phyloP scores from a whole-genome alignment of 768 basidiomycete species.

The Lactarius quietus region DNA sequence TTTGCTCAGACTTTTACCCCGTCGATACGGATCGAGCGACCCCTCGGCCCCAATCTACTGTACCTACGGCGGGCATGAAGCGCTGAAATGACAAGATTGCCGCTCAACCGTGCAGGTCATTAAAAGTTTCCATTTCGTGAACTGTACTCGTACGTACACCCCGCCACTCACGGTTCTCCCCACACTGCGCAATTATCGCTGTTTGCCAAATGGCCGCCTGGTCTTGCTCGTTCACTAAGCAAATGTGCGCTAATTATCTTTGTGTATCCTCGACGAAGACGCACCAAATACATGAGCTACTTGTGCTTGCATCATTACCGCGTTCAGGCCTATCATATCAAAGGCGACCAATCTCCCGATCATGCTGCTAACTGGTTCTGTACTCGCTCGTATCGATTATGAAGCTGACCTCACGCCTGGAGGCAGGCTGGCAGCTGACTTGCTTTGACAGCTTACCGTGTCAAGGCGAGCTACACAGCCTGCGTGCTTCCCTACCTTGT shows the following conservation, averaged over 20 bases:
- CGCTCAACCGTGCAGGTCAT: not conserved
- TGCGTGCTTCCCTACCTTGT: not conserved
- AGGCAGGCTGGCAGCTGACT: not conserved
- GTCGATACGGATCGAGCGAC: constrained; percentile 15
- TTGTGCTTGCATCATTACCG: not conserved
- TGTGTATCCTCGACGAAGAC: not conserved
- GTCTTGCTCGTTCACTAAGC: not conserved
- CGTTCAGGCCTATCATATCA: not conserved
- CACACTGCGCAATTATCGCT: constrained; percentile 14
- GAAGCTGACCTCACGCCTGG: not conserved
- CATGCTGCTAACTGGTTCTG: not conserved
- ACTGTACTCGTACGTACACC: not conserved
- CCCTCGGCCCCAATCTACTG: not conserved
- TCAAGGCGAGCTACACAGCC: not conserved
- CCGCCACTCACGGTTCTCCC: not conserved
- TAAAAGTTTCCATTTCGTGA: not conserved
- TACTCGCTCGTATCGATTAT: not conserved
- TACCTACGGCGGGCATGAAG: not conserved
- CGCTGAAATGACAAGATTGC: not conserved
- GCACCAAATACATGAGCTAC: too few species aligned
- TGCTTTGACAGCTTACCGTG: not conserved
- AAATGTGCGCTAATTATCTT: not conserved
- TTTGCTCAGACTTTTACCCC: too few species aligned
- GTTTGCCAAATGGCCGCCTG: not conserved
- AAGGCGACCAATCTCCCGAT: not conserved